Base-by-base conservation (phyloP, 345 rosid species). In the Rhizophora mangle region DNA sequence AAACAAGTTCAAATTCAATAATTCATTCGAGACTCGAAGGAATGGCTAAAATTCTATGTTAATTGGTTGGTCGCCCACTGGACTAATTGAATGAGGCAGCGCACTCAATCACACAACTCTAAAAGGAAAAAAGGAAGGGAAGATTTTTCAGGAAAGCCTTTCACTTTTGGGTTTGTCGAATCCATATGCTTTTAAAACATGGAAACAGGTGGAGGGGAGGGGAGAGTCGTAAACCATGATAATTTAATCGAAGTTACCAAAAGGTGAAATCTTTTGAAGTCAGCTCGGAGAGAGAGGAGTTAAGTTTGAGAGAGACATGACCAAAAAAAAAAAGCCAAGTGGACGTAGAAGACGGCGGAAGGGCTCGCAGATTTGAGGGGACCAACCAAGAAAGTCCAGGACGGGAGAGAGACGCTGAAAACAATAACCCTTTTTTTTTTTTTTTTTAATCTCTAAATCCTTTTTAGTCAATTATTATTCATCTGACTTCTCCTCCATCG, bases 171-270 rank as follows among this genome's bases (percentile, higher is more conserved):
- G 70, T 6, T 66, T 67, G 76, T 74, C 60, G 68, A 67, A 70
- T 47, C 79, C 82, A 72, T 34, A 68, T 66, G 75, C 72, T 67
- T 56, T 26, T 52, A 70, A 78, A 70, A 53, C 26, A 58, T 27
- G 51, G 32, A 69, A 73, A 62, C 53, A 24, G 24, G 24, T 31
- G 5, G 6, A 6, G 34, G 34, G 6, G 34, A 30, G 20, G 10
- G 29, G 13, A 16, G 47, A 43, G 60, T 56, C 16, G 24, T 56
- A 10, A 56, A 56, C 13, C 31, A 34, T 34, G 37, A 34, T 22
- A 7, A 20, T 22, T 22, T 10, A 64, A 29, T 37, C 11, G 15
- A 39, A 46, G 47, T 29, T 47, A 11, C 22, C 62, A 60, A 34
- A 78, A 78, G 47, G 51, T 47, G 69, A 16, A 68, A 55, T 39